A percentile compares a stretch with the other conserved stretches of the same genome.
phyloP scores from a whole-genome alignment of 495 filamentous ascomycete species.

The Penicillium ochrochloron region DNA sequence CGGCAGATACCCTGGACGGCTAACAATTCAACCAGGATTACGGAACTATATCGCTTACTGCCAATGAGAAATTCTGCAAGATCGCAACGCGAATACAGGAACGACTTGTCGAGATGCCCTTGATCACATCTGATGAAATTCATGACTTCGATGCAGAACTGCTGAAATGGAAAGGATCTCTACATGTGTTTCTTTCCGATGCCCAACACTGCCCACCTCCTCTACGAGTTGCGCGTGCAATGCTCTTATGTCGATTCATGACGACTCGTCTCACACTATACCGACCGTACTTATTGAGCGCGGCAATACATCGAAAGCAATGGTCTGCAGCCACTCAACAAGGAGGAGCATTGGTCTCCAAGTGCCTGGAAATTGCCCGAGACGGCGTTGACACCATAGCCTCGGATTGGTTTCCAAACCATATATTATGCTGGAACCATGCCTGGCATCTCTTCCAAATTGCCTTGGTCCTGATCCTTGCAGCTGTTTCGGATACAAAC shows the following conservation, averaged over 20 bases:
- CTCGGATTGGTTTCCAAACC: background rate
- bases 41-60: background rate
- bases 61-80: slow-evolving; percentile 1
- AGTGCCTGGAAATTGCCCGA: background rate
- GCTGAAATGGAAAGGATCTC: background rate
- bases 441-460: background rate
- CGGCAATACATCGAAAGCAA: background rate
- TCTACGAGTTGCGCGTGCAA: background rate
- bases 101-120: background rate
- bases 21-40: background rate
- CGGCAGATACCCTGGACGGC: background rate
- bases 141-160: background rate
- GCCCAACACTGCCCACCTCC: background rate
- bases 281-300: background rate
- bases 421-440: background rate
- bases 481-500: background rate
- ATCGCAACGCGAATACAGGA: background rate
- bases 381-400: background rate
- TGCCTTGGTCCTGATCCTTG: background rate
- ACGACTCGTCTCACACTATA: background rate
- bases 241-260: background rate
- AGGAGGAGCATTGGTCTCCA: background rate
- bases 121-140: background rate
- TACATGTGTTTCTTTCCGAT: background rate
- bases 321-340: background rate